phyloP scores from a whole-genome alignment of 257 asterid genomes.

The Craterostigma plantagineum region DNA sequence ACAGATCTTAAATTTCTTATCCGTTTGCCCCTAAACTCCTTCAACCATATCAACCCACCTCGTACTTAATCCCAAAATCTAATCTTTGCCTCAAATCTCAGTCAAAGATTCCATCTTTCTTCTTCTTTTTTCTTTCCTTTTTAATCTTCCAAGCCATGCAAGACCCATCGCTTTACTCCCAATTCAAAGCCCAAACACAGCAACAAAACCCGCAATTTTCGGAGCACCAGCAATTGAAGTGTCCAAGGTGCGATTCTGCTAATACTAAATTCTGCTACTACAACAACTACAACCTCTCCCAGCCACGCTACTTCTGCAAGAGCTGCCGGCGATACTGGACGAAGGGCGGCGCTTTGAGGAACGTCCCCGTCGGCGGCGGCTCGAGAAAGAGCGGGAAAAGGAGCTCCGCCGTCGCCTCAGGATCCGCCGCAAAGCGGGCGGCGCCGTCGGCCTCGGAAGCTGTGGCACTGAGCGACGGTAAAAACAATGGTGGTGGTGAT shows the following conservation, averaged over 20 bases:
- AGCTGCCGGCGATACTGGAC: conserved; percentile 81
- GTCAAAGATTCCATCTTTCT: too few relatives aligned
- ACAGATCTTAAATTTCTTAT: too few relatives aligned
- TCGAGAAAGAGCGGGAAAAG: conserved; percentile 64
- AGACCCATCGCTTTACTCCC: conserved; percentile 41
- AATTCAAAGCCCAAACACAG: too few relatives aligned
- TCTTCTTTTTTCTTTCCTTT: too few relatives aligned
- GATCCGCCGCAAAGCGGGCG: conserved; percentile 8
- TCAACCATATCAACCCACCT: too few relatives aligned
- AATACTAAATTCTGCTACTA: conserved; percentile 86
- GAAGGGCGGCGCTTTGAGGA: conserved; percentile 75
- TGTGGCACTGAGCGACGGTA: not conserved
- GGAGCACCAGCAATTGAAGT: conserved; percentile 66
- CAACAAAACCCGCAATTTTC: too few relatives aligned
- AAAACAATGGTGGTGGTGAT: conserved; percentile 1
- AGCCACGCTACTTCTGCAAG: conserved; percentile 94
- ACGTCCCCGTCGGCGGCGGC: conserved; percentile 91
- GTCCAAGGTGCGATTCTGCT: conserved; percentile 74
- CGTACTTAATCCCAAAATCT: too few relatives aligned
- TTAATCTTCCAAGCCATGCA: conserved; percentile 26
- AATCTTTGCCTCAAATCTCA: too few relatives aligned
- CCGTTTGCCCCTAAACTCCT: too few relatives aligned
- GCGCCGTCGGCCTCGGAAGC: not conserved
- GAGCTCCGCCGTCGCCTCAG: too few relatives aligned
- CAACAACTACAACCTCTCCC: conserved; percentile 91